Conservation (phyloP, 495 filamentous ascomycete genomes). For the Rusavskia elegans region DNA sequence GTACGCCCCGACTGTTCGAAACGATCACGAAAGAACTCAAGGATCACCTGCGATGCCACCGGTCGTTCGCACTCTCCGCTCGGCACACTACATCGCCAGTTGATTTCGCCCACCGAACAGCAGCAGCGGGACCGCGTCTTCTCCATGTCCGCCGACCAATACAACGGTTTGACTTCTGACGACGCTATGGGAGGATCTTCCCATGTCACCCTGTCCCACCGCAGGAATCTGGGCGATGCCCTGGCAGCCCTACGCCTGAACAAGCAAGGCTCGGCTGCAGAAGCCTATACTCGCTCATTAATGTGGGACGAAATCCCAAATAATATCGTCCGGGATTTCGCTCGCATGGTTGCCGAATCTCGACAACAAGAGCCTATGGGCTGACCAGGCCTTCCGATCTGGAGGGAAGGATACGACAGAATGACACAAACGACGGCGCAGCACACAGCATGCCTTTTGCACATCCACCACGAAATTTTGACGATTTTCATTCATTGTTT, state of each 20-base stretch:
- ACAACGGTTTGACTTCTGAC: constrained; percentile 63
- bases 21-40: constrained; percentile 33
- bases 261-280: constrained; percentile 51
- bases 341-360: constrained; percentile 59
- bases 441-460: neutral
- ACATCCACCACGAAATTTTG: neutral
- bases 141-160: constrained; percentile 70
- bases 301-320: constrained; percentile 88
- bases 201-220: constrained; percentile 28
- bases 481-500: constrained; percentile 7
- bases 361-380: constrained; percentile 3
- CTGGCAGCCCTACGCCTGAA: constrained; percentile 61
- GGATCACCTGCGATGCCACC: constrained; percentile 28
- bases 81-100: constrained; percentile 55
- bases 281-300: constrained; percentile 83
- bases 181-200: constrained; percentile 28
- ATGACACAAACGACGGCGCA: neutral
- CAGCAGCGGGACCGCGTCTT: constrained; percentile 86
- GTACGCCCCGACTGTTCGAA: constrained; percentile 20
- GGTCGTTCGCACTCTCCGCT: constrained; percentile 47
- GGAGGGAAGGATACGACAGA: neutral
- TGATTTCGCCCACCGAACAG: constrained; percentile 62
- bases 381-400: neutral
- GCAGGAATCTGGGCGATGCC: constrained; percentile 67
- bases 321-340: constrained; percentile 86